These are phyloP conservation scores for Diaporthe vexans DNA, from an alignment of 2,329 filamentous ascomycete genomes.

Conservation along the genomic window DNA sequence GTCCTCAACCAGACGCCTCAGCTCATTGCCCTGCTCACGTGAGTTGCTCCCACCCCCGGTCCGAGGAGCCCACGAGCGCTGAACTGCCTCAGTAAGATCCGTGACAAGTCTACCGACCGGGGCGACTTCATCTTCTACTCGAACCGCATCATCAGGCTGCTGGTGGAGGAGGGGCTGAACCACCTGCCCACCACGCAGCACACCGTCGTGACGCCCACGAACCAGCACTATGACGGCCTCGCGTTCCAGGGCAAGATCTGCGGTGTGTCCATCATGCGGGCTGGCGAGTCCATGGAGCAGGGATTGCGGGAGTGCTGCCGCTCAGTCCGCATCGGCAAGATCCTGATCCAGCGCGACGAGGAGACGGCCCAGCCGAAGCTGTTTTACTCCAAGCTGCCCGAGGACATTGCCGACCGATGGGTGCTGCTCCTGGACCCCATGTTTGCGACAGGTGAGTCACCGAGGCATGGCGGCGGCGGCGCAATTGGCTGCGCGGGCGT, in stretches of 20 bases:
- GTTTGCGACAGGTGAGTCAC: conserved; percentile 88
- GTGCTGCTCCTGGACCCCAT: conserved; percentile 97
- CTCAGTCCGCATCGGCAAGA: conserved; percentile 98
- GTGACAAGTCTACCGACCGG: conserved; percentile 88
- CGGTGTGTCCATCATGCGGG: conserved; percentile 98
- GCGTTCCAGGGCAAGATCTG: conserved; percentile 99
- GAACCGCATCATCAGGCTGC: conserved; percentile 94
- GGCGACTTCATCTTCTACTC: conserved; percentile 99
- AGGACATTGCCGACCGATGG: conserved; percentile 94
- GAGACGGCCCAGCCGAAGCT: conserved; percentile 92
- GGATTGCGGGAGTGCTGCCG: conserved; percentile 96
- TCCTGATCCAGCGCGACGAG: conserved; percentile 96
- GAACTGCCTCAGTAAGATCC: conserved; percentile 82
- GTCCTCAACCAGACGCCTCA: conserved; percentile 94
- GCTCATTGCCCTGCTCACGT: conserved; percentile 97
- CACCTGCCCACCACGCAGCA: conserved; percentile 93
- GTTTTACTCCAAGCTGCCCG: conserved; percentile 97
- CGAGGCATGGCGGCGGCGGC: background rate
- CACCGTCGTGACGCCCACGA: conserved; percentile 91
- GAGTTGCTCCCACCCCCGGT: conserved; percentile 60
- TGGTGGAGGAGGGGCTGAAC: conserved; percentile 97
- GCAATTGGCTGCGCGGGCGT: background rate
- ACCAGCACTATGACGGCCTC: conserved; percentile 88
- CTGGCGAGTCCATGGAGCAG: conserved; percentile 98
- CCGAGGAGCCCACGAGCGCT: background rate